phyloP scores from a whole-genome alignment of 208 protist genomes.

The Phytomonas sp. region DNA sequence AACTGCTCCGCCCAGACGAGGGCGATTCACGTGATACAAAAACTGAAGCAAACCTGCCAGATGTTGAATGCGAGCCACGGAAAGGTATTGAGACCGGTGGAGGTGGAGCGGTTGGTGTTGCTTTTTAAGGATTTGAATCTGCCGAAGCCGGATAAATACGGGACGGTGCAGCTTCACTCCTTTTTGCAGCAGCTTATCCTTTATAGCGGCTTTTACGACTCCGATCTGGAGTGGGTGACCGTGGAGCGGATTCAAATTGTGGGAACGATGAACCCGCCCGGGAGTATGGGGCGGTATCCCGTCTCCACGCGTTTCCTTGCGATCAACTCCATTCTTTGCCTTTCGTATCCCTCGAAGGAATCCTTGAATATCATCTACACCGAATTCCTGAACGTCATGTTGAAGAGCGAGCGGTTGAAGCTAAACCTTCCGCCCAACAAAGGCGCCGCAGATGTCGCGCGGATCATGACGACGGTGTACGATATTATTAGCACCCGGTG shows the following conservation, averaged over 20 bases:
- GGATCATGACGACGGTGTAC: conserved; percentile 93
- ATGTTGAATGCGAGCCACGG: conserved; percentile 89
- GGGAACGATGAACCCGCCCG: conserved; percentile 93
- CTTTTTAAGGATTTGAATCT: conserved; percentile 97
- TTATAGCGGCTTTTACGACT: conserved; percentile 95
- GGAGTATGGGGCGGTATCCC: conserved; percentile 92
- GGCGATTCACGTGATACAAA: conserved; percentile 93
- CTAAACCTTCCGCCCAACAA: conserved; percentile 66
- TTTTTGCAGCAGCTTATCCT: conserved; percentile 97
- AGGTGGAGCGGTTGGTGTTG: conserved; percentile 92
- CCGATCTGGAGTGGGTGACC: conserved; percentile 93
- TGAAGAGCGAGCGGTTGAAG: conserved; percentile 61
- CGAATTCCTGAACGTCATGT: conserved; percentile 90
- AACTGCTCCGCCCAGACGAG: conserved; percentile 96
- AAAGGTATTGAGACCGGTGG: conserved; percentile 93
- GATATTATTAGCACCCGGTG: conserved; percentile 82
- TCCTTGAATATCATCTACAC: conserved; percentile 92
- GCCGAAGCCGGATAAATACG: conserved; percentile 96
- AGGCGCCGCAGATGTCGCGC: conserved; percentile 81
- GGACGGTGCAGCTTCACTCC: conserved; percentile 94
- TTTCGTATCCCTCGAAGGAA: conserved; percentile 92
- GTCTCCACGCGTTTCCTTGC: conserved; percentile 94
- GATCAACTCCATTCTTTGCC: conserved; percentile 88
- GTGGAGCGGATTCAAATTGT: conserved; percentile 95
- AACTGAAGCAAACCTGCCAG: conserved; percentile 92